Evolutionary conservation across 352 stramenopile species (phyloP), one percentile per base, ranked within the genome.

Genomic region (Thalassiosira mediterranea): DNA sequence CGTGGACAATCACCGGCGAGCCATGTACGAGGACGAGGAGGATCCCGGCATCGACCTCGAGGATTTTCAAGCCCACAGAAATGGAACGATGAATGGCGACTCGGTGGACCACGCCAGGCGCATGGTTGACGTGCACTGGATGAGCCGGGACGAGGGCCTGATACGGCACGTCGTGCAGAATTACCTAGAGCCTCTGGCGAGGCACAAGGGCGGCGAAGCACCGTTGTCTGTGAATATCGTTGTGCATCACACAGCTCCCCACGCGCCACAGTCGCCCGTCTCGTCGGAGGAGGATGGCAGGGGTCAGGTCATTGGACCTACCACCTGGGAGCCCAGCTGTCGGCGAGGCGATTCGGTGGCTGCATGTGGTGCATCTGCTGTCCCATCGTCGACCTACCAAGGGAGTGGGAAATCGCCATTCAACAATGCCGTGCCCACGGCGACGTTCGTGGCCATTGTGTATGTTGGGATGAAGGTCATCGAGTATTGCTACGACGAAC

Each of bases 121-220:
- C 8, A 23, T 19, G 3, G 13, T 56, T 3, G 21, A 64, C 40
- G 26, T 79, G 1, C 71, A 79, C 52, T 79, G 71, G 71, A 63
- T 79, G 15, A 66, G 62, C 37, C 62, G 71, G n/a, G 71, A 79
- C 52, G 56, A 75, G 26, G 65, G 54, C 48, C 63, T 79, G 1
- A 70, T 79, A 23, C 19, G 34, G 7, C 48, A 68, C 31, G 49
- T 79, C 2, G 37, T 72, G 32, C 23, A 65, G n/a, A 72, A 66
- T 49, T 78, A 61, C 46, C 52, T 71, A 4, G 56, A 64, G 40
- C 51, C 61, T 29, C 38, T 61, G 0, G 13, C 29, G 17, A 40
- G 48, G 25, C 46, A 61, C 38, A 46, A 4, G 15, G 42, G 11
- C 15, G 26, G 21, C 42, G 10, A 29, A 0, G 19, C 40, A 19